These are phyloP conservation scores for Gossypium lobatum DNA, from an alignment of 441 rosid genomes.

Conservation along the genomic window DNA sequence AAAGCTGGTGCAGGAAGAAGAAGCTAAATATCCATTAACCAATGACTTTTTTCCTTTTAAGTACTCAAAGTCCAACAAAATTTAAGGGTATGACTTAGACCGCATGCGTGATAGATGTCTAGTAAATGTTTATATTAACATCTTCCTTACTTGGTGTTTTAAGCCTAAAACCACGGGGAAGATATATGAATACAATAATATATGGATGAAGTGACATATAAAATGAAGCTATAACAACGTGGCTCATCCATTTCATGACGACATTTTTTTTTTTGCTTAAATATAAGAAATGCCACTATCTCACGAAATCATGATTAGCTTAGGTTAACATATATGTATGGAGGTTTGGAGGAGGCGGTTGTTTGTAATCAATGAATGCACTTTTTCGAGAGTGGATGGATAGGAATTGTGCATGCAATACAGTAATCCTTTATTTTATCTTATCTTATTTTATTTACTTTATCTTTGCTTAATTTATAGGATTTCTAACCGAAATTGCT, in stretches of 20 bases:
- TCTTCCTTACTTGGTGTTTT: no score
- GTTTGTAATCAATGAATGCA: slow-evolving; percentile 4
- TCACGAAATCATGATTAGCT: slow-evolving; percentile 2
- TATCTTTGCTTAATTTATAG: background rate
- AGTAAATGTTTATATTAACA: no score
- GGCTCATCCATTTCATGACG: background rate
- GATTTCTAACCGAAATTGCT: background rate
- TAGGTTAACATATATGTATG: background rate
- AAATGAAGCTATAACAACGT: background rate
- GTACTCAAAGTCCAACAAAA: no score
- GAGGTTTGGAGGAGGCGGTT: background rate
- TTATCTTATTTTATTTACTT: background rate
- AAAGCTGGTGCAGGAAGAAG: no score
- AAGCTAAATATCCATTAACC: no score
- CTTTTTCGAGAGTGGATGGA: background rate
- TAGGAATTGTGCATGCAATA: slow-evolving; percentile 1
- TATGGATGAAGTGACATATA: no score
- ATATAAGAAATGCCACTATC: background rate
- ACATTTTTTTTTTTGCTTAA: no score
- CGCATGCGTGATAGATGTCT: no score
- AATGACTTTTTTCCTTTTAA: no score
- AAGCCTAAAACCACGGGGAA: no score
- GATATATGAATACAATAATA: no score
- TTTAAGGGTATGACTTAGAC: no score
- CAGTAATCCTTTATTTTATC: background rate